These are phyloP conservation scores for Penicillium sp. DNA, from an alignment of 2,329 filamentous ascomycete genomes.

Conservation along the genomic window DNA sequence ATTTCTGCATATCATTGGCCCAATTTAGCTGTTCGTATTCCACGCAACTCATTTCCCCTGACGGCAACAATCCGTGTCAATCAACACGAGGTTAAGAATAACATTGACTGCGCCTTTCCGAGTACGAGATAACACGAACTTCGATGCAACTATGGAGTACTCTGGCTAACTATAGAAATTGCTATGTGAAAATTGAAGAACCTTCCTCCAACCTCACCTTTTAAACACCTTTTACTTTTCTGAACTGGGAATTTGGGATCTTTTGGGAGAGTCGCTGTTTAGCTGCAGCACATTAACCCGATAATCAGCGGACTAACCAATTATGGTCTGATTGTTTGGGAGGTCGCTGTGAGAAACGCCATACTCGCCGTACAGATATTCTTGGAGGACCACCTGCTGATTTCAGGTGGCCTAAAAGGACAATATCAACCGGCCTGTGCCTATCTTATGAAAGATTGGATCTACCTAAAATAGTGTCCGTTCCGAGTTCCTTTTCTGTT, in stretches of 20 bases:
- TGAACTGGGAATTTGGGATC: background rate
- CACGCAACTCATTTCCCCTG: background rate
- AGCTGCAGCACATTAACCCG: background rate
- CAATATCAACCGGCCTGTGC: background rate
- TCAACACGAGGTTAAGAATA: background rate
- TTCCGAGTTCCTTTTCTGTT: background rate
- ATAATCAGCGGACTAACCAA: background rate
- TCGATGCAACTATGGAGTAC: background rate
- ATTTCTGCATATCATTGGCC: background rate
- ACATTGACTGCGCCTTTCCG: background rate
- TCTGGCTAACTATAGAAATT: background rate
- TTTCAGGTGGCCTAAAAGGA: slow-evolving; percentile 1
- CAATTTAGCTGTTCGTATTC: background rate
- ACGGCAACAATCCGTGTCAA: background rate
- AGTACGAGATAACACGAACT: background rate
- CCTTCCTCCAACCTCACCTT: background rate
- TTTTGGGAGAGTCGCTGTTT: background rate
- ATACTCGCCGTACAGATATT: background rate
- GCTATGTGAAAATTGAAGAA: background rate
- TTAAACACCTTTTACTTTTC: background rate
- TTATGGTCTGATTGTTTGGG: background rate
- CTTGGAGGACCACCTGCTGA: slow-evolving; percentile 2
- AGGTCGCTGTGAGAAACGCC: background rate
- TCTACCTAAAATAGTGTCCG: background rate
- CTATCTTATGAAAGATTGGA: background rate